Base-by-base conservation (phyloP, 192 early-diverging fungal species). In the Paraglomus brasilianum region DNA sequence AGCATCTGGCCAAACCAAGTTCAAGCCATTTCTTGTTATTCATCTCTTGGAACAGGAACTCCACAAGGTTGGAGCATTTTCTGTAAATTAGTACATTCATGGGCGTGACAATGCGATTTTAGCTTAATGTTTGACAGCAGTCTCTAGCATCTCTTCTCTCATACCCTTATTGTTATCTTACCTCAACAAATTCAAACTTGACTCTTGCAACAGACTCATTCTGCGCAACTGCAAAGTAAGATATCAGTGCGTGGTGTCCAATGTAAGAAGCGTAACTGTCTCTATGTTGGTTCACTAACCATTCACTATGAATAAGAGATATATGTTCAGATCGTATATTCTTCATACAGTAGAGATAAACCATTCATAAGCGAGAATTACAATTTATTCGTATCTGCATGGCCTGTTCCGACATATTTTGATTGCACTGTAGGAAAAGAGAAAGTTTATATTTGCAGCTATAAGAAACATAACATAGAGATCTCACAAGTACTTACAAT, bases 301-400 rank as follows among this genome's bases (percentile, higher is more conserved):
- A 94, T 75, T 95, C 91, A 75, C 92, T 94, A 77, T 21, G 46
- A 17, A 45, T 52, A 9, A 50, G 41, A 30, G 41, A 71, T 10
- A 71, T 7, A 53, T 55, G 24, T 42, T n/a, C 60, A 38, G 24
- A 57, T 73, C 24, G 43, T 42, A 36, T 10, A 52, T 41, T 65
- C 5, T 50, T 38, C n/a, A 17, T 50, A 15, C 63, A 24, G 11
- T 19, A 9, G 50, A 49, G 15, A 48, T 40, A 8, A 1, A 11
- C 5, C 5, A n/a, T 8, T 7, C 15, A 47, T 60, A 19, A 43
- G 36, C 1, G 4, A 14, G 13, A 71, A 79, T 83, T 87, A 93
- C 93, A 84, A 88, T 82, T 92, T 92, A 58, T 85, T 90, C 44
- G 93, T 95, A 66, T 95, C 93, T 19, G 93, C 92, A 70, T 95